Percentiles rank a stretch among this genome's conserved stretches.
These are phyloP conservation scores for Kwoniella sp. DNA, from an alignment of 768 basidiomycete species.

Conservation along the genomic window DNA sequence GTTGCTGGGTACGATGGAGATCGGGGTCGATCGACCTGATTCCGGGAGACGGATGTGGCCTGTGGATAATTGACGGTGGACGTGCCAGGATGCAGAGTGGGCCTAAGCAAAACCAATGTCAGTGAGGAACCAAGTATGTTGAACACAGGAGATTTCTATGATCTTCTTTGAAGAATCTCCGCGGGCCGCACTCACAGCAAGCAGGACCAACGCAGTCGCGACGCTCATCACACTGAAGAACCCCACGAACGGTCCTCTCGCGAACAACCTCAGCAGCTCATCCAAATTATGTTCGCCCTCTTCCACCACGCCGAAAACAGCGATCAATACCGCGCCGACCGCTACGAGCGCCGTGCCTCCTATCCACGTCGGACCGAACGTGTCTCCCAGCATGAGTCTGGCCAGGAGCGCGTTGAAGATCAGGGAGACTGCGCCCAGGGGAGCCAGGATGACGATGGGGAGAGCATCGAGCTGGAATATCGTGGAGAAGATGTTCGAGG, in stretches of 20 bases:
- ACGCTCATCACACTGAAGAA: constrained; percentile 77
- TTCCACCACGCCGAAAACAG: constrained; percentile 86
- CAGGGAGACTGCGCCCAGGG: constrained; percentile 88
- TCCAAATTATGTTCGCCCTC: constrained; percentile 84
- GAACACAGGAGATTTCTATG: too few relatives aligned
- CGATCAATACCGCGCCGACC: constrained; percentile 83
- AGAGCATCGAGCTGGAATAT: constrained; percentile 90
- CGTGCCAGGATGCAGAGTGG: constrained; percentile 70
- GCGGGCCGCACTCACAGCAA: constrained; percentile 60
- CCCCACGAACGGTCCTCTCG: constrained; percentile 72
- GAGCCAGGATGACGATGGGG: constrained; percentile 91
- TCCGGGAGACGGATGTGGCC: constrained; percentile 26
- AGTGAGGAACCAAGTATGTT: constrained; percentile 3
- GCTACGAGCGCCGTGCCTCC: constrained; percentile 86
- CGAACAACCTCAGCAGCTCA: constrained; percentile 76
- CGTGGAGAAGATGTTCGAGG: constrained; percentile 83
- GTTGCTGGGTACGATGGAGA: constrained; percentile 31
- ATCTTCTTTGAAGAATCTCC: too few relatives aligned
- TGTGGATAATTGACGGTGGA: constrained; percentile 46
- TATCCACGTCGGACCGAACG: constrained; percentile 80
- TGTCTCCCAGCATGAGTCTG: constrained; percentile 76
- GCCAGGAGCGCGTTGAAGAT: constrained; percentile 95
- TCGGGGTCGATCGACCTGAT: constrained; percentile 25
- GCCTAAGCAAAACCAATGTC: constrained; percentile 61
- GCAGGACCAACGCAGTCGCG: constrained; percentile 65